Percentiles rank a stretch among this genome's conserved stretches.
phyloP scores from a whole-genome alignment of 768 basidiomycete genomes.

The Lactifluus subvellereus region DNA sequence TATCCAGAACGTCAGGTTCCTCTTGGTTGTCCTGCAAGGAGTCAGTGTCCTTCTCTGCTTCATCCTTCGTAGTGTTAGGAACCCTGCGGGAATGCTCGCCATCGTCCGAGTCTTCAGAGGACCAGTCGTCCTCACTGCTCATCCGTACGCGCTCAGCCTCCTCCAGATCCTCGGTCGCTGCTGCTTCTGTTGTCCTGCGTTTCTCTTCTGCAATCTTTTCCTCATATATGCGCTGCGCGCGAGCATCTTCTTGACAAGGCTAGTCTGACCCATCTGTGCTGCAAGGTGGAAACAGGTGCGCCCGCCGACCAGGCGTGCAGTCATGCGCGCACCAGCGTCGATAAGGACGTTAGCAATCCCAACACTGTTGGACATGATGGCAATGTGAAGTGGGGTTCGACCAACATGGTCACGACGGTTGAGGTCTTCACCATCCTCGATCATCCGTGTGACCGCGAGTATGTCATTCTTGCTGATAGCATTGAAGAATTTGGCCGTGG shows the following conservation, averaged over 20 bases:
- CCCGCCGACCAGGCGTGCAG: constrained; percentile 52
- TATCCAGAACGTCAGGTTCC: constrained; percentile 49
- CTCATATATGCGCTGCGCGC: constrained; percentile 38
- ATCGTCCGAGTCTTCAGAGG: constrained; percentile 14
- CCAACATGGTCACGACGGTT: constrained; percentile 58
- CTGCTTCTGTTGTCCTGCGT: constrained; percentile 19
- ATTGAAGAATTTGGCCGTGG: constrained; percentile 48
- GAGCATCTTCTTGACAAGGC: constrained; percentile 45
- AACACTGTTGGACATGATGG: constrained; percentile 41
- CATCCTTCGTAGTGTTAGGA: constrained; percentile 28
- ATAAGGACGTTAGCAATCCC: constrained; percentile 48
- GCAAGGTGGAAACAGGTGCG: constrained; percentile 52
- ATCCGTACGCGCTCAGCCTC: constrained; percentile 18
- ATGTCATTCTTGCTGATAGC: constrained; percentile 48
- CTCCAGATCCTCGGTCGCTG: background rate
- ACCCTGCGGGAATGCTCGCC: constrained; percentile 22
- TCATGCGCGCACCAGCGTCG: constrained; percentile 51
- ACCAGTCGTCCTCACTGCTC: constrained; percentile 26
- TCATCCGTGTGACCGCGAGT: constrained; percentile 34
- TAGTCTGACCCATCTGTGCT: constrained; percentile 40
- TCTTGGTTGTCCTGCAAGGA: constrained; percentile 46
- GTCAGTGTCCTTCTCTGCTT: constrained; percentile 30
- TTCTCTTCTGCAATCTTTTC: constrained; percentile 28
- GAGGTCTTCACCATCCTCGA: constrained; percentile 41
- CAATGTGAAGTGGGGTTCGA: constrained; percentile 53